A percentile compares a stretch with the other conserved stretches of the same genome.
Conservation (phyloP, 345 rosid species). For the Fremontodendron californicum region DNA sequence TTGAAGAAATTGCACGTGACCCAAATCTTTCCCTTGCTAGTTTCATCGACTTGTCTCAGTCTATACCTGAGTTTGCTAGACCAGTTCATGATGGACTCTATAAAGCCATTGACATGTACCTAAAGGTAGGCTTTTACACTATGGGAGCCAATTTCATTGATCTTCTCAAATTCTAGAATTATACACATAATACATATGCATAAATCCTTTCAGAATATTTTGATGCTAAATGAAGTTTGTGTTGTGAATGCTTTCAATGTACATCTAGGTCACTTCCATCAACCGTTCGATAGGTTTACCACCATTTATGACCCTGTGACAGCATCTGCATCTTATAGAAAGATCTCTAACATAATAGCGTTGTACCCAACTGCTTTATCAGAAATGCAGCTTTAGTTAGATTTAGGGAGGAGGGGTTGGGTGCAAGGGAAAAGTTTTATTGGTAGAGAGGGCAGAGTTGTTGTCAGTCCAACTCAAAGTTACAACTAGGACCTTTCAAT, state of each 20-base stretch:
- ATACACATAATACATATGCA: not conserved
- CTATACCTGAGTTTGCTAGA: constrained; percentile 65
- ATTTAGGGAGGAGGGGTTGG: not conserved
- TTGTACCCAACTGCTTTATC: not conserved
- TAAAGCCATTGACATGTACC: constrained; percentile 73
- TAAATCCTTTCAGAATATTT: not conserved
- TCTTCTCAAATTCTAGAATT: not conserved
- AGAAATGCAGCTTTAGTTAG: not conserved
- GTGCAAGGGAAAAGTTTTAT: not conserved
- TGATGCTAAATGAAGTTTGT: not conserved
- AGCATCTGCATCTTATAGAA: not conserved
- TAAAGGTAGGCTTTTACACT: constrained; percentile 47
- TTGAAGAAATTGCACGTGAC: constrained; percentile 55
- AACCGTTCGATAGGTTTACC: not conserved
- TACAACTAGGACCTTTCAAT: not conserved
- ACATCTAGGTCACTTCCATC: too few relatives aligned
- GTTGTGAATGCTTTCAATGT: not conserved
- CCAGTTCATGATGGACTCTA: constrained; percentile 70
- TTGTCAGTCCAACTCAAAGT: not conserved
- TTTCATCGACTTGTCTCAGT: constrained; percentile 50
- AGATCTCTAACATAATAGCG: not conserved
- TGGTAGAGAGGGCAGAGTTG: too few relatives aligned
- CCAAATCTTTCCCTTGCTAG: constrained; percentile 42
- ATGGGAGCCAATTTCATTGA: not conserved
- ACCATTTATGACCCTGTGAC: not conserved